Percentiles rank a stretch among this genome's conserved stretches.
phyloP scores from a whole-genome alignment of 768 basidiomycete genomes.

The Neoboletus magnificus region DNA sequence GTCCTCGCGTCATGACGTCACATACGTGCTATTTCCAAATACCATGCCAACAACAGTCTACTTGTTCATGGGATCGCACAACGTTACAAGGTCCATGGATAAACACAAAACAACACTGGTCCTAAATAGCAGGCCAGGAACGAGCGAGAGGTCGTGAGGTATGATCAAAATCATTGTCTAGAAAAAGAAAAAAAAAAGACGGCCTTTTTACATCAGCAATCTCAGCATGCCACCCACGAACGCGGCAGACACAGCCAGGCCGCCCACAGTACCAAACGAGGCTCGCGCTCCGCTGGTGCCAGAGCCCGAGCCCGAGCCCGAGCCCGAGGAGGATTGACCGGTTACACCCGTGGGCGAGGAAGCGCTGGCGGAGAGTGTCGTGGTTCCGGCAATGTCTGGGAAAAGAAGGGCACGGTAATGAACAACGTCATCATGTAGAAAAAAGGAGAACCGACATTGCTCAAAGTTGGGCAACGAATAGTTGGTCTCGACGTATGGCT shows the following conservation, averaged over 20 bases:
- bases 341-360: conserved; percentile 1
- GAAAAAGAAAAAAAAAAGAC: neutral
- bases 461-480: conserved; percentile 41
- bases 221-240: conserved; percentile 14
- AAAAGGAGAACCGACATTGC: conserved; percentile 36
- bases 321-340: conserved; percentile 7
- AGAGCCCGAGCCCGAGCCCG: conserved; percentile 1
- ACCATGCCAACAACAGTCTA: too few species aligned
- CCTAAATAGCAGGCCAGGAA: too few species aligned
- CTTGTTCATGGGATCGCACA: too few species aligned
- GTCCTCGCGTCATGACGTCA: too few species aligned
- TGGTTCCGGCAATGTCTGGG: conserved; percentile 27
- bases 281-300: neutral
- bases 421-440: neutral
- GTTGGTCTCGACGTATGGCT: conserved; percentile 50
- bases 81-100: too few species aligned
- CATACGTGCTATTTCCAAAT: too few species aligned
- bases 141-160: too few species aligned
- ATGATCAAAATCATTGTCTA: neutral
- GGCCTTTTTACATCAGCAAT: conserved; percentile 17
- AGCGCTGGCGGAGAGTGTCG: conserved; percentile 4
- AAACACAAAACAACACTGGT: too few species aligned
- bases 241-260: conserved; percentile 12
- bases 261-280: conserved; percentile 4
- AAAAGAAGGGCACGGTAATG: too few species aligned